Percentiles rank a stretch among this genome's conserved stretches.
Conservation (phyloP, 2,329 filamentous ascomycete species). For the Chlorencoelia australis region DNA sequence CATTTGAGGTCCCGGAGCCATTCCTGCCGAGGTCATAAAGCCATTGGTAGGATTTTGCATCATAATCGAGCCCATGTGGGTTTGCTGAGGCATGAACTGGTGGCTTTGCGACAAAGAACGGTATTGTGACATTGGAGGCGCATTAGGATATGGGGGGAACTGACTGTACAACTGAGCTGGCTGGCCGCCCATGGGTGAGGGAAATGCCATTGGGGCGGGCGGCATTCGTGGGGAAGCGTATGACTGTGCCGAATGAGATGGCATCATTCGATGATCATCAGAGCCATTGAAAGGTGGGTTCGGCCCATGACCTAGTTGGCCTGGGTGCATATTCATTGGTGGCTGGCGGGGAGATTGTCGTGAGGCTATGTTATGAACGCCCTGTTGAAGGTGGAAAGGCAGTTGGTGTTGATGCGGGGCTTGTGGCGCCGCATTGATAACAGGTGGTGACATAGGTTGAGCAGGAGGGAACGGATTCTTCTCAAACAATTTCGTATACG, state of each 20-base stretch:
- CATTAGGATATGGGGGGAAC: constrained; percentile 58
- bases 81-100: constrained; percentile 64
- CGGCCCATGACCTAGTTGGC: constrained; percentile 58
- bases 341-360: constrained; percentile 66
- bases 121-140: constrained; percentile 60
- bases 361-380: constrained; percentile 55
- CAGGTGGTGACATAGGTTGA: constrained; percentile 58
- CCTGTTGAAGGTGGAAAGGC: constrained; percentile 72
- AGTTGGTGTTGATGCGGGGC: constrained; percentile 77
- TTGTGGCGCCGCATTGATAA: constrained; percentile 58
- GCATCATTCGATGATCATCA: constrained; percentile 80
- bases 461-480: constrained; percentile 44
- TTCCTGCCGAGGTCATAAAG: constrained; percentile 66
- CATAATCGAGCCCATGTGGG: constrained; percentile 76
- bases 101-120: constrained; percentile 62
- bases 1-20: constrained; percentile 65
- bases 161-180: constrained; percentile 63
- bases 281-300: constrained; percentile 59
- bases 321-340: constrained; percentile 66
- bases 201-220: constrained; percentile 61
- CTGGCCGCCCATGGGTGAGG: constrained; percentile 58
- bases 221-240: constrained; percentile 76
- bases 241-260: constrained; percentile 71
- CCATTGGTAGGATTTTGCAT: constrained; percentile 60
- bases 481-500: constrained; percentile 74